Base-by-base conservation (phyloP, 1,284 basidiomycete genomes). In the Earliella scabrosa region DNA sequence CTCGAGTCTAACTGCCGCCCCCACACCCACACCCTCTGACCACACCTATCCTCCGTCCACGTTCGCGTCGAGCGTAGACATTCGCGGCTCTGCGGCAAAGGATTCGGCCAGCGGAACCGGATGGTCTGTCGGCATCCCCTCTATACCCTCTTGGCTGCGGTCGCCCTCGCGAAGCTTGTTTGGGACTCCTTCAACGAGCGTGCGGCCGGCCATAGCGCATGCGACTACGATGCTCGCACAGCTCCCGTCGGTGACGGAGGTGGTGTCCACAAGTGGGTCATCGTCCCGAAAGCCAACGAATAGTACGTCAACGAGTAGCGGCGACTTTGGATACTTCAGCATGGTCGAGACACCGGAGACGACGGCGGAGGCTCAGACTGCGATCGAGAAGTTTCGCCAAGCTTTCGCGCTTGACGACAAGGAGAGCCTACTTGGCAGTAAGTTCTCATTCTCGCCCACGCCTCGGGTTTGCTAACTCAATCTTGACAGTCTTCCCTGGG, bases 331-430 rank as follows among this genome's bases (percentile, higher is more conserved):
- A 10, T 71, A 63, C 27, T 93, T 86, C 70, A 92, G 91, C 65
- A 78, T 93, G 16, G 74, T 93, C 31, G 88, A 93, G 64, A 81
- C 83, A 1, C 85, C 86, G 2, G 81, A 84, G 54, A 75, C 77
- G n/a, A 63, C 73, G 4, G 71, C 88, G 16, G 91, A 93, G 61
- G 74, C 77, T 32, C 87, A 88, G 45, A 78, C 82, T 55, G 76
- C 79, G 45, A n/a, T n/a, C n/a, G 89, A 91, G 59, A 91, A 93
- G 71, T 96, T 96, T 71, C 83, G 86, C 52, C 69, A 73, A 24
- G 81, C 83, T 1, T 97, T 97, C 73, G 91, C 93, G 0, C 86
- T 96, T 58, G 88, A 92, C 58, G 92, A 93, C 57, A 92, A 86
- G 68, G 95, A 97, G 74, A 81, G 75, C n/a, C 70, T 97, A 32